These are phyloP conservation scores for Kodamaea sp. DNA, from an alignment of 1,139 yeast species.

Conservation along the genomic window DNA sequence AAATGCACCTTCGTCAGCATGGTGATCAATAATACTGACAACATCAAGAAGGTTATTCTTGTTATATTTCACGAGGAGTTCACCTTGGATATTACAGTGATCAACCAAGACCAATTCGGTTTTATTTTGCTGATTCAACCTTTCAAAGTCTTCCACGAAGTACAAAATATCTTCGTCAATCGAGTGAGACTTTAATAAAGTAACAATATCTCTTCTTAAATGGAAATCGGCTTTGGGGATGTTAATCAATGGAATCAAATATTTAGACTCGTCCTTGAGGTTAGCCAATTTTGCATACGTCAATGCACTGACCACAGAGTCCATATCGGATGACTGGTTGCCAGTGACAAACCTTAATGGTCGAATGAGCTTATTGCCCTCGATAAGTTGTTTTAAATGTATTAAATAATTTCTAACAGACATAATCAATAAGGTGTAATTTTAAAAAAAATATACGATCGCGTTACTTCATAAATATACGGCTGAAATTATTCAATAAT, in stretches of 20 bases:
- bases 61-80: constrained; percentile 23
- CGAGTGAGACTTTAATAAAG: constrained; percentile 46
- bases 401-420: constrained; percentile 23
- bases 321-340: constrained; percentile 83
- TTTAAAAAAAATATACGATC: neutral
- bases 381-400: constrained; percentile 19
- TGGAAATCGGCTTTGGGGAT: constrained; percentile 62
- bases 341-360: constrained; percentile 62
- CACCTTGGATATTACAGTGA: constrained; percentile 70
- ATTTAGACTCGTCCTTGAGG: constrained; percentile 17
- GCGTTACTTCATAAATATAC: neutral
- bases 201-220: constrained; percentile 67
- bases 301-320: constrained; percentile 76
- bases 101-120: constrained; percentile 66
- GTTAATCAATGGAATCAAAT: constrained; percentile 64
- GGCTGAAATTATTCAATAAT: neutral
- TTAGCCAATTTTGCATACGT: constrained; percentile 60
- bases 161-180: constrained; percentile 50
- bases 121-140: constrained; percentile 14
- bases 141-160: constrained; percentile 61
- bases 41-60: constrained; percentile 33
- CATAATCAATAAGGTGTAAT: constrained; percentile 9
- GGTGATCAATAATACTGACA: constrained; percentile 78
- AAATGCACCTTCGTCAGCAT: constrained; percentile 62
- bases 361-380: constrained; percentile 10